Conservation (phyloP, 768 basidiomycete species). For the Suillus lakei region DNA sequence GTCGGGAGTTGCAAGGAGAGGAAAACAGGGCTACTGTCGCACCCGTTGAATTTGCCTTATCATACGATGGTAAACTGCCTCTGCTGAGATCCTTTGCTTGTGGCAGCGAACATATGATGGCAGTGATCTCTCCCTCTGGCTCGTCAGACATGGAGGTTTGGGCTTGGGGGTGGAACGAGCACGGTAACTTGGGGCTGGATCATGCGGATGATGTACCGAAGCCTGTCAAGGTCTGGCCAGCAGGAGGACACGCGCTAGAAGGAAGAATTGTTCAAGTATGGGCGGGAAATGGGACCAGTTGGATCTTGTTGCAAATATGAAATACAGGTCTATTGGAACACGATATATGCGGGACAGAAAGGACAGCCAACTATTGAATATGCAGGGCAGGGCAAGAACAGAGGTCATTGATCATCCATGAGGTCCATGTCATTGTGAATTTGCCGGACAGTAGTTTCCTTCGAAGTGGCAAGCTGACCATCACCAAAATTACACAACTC, state of each 20-base stretch:
- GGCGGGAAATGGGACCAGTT: constrained; percentile 40
- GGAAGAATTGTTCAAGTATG: constrained; percentile 26
- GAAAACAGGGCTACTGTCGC: constrained; percentile 2
- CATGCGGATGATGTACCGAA: constrained; percentile 54
- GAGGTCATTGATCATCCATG: constrained; percentile 38
- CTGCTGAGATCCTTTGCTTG: constrained; percentile 51
- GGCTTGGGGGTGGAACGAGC: constrained; percentile 99
- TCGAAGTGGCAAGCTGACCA: constrained; percentile 73
- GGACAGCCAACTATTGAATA: background rate
- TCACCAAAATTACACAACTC: no score
- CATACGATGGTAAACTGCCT: constrained; percentile 29
- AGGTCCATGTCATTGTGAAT: constrained; percentile 77
- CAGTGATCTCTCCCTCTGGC: constrained; percentile 29
- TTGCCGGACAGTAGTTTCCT: constrained; percentile 71
- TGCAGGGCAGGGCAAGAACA: background rate
- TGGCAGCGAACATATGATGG: constrained; percentile 87
- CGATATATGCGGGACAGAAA: background rate
- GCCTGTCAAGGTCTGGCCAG: constrained; percentile 62
- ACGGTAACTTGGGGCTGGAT: constrained; percentile 86
- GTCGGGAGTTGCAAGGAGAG: constrained; percentile 34
- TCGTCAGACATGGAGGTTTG: constrained; percentile 51
- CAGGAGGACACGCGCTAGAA: constrained; percentile 13
- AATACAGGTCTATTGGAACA: constrained; percentile 1
- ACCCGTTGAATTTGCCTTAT: constrained; percentile 30
- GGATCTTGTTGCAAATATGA: constrained; percentile 33